These are phyloP conservation scores for Eurotiales sp. DNA, from an alignment of 2,329 filamentous ascomycete genomes.

Conservation along the genomic window DNA sequence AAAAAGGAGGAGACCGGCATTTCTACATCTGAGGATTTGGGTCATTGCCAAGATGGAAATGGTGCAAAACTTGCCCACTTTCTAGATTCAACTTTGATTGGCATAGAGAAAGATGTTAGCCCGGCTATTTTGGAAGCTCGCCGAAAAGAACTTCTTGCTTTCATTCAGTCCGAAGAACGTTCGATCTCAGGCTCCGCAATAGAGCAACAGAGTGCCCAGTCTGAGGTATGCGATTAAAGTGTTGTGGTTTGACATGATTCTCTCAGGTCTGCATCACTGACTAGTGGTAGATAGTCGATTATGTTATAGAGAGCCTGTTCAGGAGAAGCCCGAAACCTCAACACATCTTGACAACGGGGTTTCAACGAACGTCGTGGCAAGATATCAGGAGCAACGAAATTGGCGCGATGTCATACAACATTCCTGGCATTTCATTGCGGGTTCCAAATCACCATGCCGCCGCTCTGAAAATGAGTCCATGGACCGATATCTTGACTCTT, in stretches of 20 bases:
- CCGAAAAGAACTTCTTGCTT: slow-evolving; percentile 56
- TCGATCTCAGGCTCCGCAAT: slow-evolving; percentile 35
- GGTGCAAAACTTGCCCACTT: slow-evolving; percentile 47
- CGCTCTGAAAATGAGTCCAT: slow-evolving; percentile 64
- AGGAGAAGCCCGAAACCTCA: slow-evolving; percentile 52
- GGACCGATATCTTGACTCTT: slow-evolving; percentile 70
- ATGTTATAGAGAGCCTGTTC: slow-evolving; percentile 74
- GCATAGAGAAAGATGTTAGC: slow-evolving; percentile 40
- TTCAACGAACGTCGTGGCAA: slow-evolving; percentile 49
- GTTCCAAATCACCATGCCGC: slow-evolving; percentile 68
- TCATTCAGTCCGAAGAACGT: slow-evolving; percentile 57
- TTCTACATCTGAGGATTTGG: neutral
- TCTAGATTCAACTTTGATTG: slow-evolving; percentile 69
- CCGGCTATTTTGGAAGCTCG: slow-evolving; percentile 34
- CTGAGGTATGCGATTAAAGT: slow-evolving; percentile 48
- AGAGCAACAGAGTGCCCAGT: slow-evolving; percentile 53
- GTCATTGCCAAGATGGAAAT: neutral
- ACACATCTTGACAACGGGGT: slow-evolving; percentile 83
- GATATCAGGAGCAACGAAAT: slow-evolving; percentile 26
- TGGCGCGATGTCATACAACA: slow-evolving; percentile 40
- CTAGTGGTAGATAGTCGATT: slow-evolving; percentile 69
- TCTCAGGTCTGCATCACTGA: too few relatives aligned
- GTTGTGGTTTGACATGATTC: too few relatives aligned
- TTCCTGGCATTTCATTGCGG: slow-evolving; percentile 63
- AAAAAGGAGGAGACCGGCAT: neutral